Base-by-base conservation (phyloP, 805 yeast species). In the Cyberlindnera suaveolens region DNA sequence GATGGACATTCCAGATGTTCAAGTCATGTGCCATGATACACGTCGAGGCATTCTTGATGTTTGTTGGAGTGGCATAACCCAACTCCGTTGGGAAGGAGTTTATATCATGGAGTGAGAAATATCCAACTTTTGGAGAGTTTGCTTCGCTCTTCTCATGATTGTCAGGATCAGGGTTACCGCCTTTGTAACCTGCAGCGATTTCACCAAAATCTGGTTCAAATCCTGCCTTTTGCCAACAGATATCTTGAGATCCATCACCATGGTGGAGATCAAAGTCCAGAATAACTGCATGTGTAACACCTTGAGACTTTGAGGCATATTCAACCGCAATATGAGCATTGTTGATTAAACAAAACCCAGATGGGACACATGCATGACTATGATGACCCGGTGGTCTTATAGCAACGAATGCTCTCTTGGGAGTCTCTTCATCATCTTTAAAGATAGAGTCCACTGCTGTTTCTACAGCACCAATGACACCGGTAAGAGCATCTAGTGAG, bases 311-410 rank as follows among this genome's bases (percentile, higher is more conserved):
- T 42, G 69, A 72, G 1, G 95, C 95, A 56, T 86, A 86, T 54
- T 85, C 90, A 20, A 84, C 78, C 2, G 84, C 87, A 30, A 87
- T 77, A 46, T 86, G 95, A 0, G 82, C 95, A 55, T 86, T 86
- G 63, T 86, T 86, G 41, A 86, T 68, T 38, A 87, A 62, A 60
- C 95, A 86, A 57, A 86, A 86, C 3, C 96, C 96, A 19, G 89
- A 80, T 0, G 95, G 95, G n/a, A 78, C 73, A 44, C 83, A 78
- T 0, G 88, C 82, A 54, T 85, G 93, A 19, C 88, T 80, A 61
- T 86, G 96, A 58, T 86, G 95, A 4, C 96, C 96, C 1, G 95
- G 93, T 1, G 93, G 93, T 39, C 93, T 67, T 34, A 85, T 75
- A 1, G 80, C 78, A 0, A 81, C 81, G 63, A 85, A 85, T 2